These are phyloP conservation scores for Agrocybe chaxingu DNA, from an alignment of 768 basidiomycete species.

Conservation along the genomic window DNA sequence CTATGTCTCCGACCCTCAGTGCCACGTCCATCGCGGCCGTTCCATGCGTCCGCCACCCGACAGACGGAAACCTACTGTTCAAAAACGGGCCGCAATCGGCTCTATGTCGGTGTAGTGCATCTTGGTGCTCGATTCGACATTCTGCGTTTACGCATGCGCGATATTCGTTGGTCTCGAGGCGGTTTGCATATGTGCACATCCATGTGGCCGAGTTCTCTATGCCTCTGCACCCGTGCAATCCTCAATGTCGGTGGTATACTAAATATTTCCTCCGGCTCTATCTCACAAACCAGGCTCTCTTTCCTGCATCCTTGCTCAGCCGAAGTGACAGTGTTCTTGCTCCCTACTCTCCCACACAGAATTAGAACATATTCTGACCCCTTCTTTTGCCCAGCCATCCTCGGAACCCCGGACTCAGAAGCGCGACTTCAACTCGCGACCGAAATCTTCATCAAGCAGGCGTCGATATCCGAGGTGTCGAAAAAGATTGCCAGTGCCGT, in stretches of 20 bases:
- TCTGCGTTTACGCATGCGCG: too few relatives aligned
- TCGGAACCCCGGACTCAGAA: slow-evolving; percentile 56
- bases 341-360: background rate
- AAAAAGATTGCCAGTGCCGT: slow-evolving; percentile 79
- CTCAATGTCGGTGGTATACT: background rate
- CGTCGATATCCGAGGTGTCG: slow-evolving; percentile 77
- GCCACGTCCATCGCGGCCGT: too few relatives aligned
- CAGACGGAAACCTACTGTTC: too few relatives aligned
- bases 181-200: too few relatives aligned
- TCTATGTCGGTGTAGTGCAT: too few relatives aligned
- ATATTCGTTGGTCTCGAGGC: too few relatives aligned
- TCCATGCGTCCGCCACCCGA: too few relatives aligned
- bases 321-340: background rate
- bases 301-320: background rate
- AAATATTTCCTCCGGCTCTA: too few relatives aligned
- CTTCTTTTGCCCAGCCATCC: slow-evolving; percentile 42
- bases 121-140: too few relatives aligned
- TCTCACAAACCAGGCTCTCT: background rate
- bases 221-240: background rate
- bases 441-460: slow-evolving; percentile 68
- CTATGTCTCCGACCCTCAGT: too few relatives aligned
- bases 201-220: too few relatives aligned
- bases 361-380: slow-evolving; percentile 4
- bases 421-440: slow-evolving; percentile 66
- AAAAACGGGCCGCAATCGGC: too few relatives aligned